phyloP scores from a whole-genome alignment of 2,329 filamentous ascomycete species.

The Sporothrix phasma region DNA sequence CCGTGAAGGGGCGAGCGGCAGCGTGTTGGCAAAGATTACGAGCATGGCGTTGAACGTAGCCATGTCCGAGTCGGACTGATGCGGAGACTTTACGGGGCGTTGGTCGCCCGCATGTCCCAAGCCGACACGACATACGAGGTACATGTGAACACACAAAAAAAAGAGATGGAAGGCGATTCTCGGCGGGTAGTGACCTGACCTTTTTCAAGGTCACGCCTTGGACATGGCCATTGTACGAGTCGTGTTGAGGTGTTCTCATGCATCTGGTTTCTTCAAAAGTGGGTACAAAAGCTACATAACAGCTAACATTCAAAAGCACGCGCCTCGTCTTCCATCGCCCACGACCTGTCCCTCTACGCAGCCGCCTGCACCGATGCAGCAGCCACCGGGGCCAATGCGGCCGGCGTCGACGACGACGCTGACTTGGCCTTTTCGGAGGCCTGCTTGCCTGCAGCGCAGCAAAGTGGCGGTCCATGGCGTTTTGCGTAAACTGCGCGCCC shows the following conservation, averaged over 20 bases:
- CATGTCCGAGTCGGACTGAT: neutral
- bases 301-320: neutral
- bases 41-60: too few species aligned
- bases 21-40: too few species aligned
- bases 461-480: constrained; percentile 22
- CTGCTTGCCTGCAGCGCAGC: constrained; percentile 19
- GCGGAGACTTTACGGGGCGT: neutral
- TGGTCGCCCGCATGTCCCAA: neutral
- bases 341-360: neutral
- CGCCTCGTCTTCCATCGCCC: neutral
- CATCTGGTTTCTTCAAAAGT: neutral
- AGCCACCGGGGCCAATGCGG: neutral
- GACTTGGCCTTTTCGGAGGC: constrained; percentile 6
- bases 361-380: neutral
- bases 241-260: too few species aligned
- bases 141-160: too few species aligned
- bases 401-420: neutral
- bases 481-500: constrained; percentile 46
- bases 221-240: too few species aligned
- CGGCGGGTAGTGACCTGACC: too few species aligned
- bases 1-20: constrained; percentile 12
- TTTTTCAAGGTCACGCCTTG: too few species aligned
- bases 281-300: neutral
- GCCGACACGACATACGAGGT: too few species aligned
- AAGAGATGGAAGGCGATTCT: too few species aligned